A percentile compares a stretch with the other conserved stretches of the same genome.
phyloP scores from a whole-genome alignment of 202 grass and related monocot species.

The Musa balbisiana region DNA sequence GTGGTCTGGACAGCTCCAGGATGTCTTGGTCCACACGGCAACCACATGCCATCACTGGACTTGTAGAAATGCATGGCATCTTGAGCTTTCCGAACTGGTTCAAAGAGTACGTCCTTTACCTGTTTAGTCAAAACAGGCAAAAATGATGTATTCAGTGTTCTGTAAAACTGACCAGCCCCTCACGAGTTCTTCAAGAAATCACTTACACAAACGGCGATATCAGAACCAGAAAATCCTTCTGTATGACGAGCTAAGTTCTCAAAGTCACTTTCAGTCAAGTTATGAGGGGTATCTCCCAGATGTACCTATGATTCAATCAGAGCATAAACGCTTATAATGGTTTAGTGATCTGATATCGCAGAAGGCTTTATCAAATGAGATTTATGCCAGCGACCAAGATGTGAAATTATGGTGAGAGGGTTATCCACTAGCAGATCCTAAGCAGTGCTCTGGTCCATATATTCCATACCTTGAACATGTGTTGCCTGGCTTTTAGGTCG shows the following conservation, averaged over 20 bases:
- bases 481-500: slow-evolving; percentile 14
- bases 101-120: slow-evolving; percentile 14
- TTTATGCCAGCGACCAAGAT: background rate
- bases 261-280: slow-evolving; percentile 16
- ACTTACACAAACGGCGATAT: slow-evolving; percentile 17
- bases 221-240: slow-evolving; percentile 18
- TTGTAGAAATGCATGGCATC: slow-evolving; percentile 15
- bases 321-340: background rate
- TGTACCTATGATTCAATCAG: background rate
- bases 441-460: background rate
- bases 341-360: background rate
- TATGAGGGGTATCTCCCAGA: slow-evolving; percentile 15
- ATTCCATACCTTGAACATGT: slow-evolving; percentile 20
- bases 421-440: no score
- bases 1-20: slow-evolving; percentile 3
- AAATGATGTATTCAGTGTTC: background rate
- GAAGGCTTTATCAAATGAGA: background rate
- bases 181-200: background rate
- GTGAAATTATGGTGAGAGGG: background rate
- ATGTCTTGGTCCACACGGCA: slow-evolving; percentile 15
- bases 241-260: slow-evolving; percentile 12
- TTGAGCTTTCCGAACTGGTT: slow-evolving; percentile 14
- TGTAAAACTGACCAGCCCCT: background rate
- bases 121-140: background rate
- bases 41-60: slow-evolving; percentile 4